Evolutionary conservation across 805 yeast species (phyloP).

Genomic region (Saturnispora galanensis): DNA sequence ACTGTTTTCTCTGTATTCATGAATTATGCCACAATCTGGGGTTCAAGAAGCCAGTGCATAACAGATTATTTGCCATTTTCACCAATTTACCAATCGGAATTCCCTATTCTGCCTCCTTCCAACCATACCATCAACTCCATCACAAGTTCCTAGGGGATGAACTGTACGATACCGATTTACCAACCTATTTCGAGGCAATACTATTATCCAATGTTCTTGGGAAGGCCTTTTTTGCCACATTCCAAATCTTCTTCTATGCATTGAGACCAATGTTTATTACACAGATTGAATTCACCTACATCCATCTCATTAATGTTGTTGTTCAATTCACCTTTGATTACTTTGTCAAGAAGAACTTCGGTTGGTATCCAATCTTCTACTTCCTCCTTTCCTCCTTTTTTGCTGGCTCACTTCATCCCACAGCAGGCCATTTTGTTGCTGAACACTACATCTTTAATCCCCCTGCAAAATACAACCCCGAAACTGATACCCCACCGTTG

Average conservation of each 20-base stretch:
- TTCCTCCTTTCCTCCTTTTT: conserved; percentile 68
- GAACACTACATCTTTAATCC: conserved; percentile 78
- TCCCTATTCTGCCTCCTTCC: conserved; percentile 81
- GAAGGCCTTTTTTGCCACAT: conserved; percentile 83
- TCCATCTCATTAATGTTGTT: conserved; percentile 61
- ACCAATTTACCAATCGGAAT: conserved; percentile 82
- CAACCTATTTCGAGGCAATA: conserved; percentile 69
- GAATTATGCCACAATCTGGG: conserved; percentile 80
- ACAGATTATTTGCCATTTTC: conserved; percentile 66
- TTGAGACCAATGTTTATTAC: conserved; percentile 83
- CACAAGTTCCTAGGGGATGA: conserved; percentile 87
- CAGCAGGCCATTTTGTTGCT: conserved; percentile 94
- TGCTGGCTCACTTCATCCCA: conserved; percentile 89
- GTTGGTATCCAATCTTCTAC: conserved; percentile 53
- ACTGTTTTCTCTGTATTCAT: conserved; percentile 78
- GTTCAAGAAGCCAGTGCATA: conserved; percentile 68
- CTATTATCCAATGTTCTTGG: conserved; percentile 71
- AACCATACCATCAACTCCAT: conserved; percentile 85
- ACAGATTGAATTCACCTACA: conserved; percentile 58
- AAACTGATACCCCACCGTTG: conserved; percentile 41
- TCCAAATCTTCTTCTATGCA: conserved; percentile 83
- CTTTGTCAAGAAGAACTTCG: conserved; percentile 50
- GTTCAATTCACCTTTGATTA: conserved; percentile 52
- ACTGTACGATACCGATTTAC: conserved; percentile 76
- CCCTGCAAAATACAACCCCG: conserved; percentile 24